Evolutionary conservation across 331 rosid genomes (phyloP), one percentile per base, ranked within the genome.

Genomic region (Quercus tomentella): DNA sequence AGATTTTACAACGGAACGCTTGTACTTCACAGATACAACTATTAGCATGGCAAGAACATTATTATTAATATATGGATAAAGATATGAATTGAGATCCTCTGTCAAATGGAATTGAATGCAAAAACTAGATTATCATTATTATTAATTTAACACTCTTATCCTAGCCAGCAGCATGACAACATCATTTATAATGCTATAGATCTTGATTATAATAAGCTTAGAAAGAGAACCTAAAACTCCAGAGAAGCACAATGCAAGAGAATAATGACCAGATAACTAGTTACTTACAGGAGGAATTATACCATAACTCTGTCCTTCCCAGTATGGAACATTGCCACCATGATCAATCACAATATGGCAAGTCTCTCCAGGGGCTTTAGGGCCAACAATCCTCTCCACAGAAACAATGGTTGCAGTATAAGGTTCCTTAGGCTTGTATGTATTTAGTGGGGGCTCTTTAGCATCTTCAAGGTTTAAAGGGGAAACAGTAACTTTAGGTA

Each of bases 251-350:
- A 71, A 23, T 71, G 49, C 18, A 71, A 71, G 45, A 57, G n/a
- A 7, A 62, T 43, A n/a, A 30, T 20, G 26, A 49, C 33, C 6
- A 75, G 26, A n/a, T 3, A 10, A 45, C 31, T 12, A 77, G 69
- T 51, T 56, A 86, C 97, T 89, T 88, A 96, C 99, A 5, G 97
- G 98, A 56, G 99, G 98, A 78, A 96, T 91, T 8, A 96, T 91
- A 55, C 99, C 99, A 69, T 96, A 96, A 88, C 98, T 96, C 82
- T 96, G 98, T 63, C 99, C 99, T 89, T 96, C 99, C 99, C 99
- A 96, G 82, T 96, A 96, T 52, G 98, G 99, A 78, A 93, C 97
- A 85, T 93, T 93, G 66, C 97, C 98, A 70, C 80, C 98, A 73
- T 96, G 99, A 87, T 96, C 96, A 71, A 95, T 92, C 87, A 95